Percentiles rank a stretch among this genome's conserved stretches.
Conservation (phyloP, 2,329 filamentous ascomycete genomes). For the Teratosphaeria zuluensis region DNA sequence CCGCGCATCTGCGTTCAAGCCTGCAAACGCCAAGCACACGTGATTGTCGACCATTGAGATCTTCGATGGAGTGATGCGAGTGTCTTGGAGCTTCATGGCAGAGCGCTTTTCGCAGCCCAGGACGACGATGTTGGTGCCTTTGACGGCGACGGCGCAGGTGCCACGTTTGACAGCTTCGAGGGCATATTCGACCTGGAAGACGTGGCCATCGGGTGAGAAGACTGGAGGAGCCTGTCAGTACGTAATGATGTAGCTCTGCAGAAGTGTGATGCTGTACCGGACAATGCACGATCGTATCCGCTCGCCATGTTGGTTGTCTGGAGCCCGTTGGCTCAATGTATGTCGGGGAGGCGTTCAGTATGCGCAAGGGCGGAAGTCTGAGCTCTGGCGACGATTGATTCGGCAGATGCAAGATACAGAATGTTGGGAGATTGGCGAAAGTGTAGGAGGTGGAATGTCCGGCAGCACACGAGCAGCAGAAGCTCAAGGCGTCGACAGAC, state of each 20-base stretch:
- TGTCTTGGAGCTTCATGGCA: constrained; percentile 98
- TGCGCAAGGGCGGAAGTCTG: neutral
- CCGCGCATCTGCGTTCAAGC: constrained; percentile 92
- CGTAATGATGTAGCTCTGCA: neutral
- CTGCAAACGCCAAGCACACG: constrained; percentile 93
- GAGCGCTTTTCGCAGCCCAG: constrained; percentile 97
- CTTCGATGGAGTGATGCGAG: constrained; percentile 96
- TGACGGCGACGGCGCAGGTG: constrained; percentile 98
- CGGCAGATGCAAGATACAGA: neutral
- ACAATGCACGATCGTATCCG: constrained; percentile 97
- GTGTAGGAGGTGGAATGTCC: neutral
- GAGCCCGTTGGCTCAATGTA: constrained; percentile 9
- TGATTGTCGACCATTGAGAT: constrained; percentile 93
- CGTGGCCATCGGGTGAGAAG: constrained; percentile 97
- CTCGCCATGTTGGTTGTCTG: constrained; percentile 57
- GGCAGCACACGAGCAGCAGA: neutral
- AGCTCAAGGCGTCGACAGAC: neutral
- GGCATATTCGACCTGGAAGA: constrained; percentile 99
- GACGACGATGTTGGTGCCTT: constrained; percentile 84
- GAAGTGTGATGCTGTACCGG: constrained; percentile 55
- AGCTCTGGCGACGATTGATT: neutral
- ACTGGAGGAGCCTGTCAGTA: constrained; percentile 44
- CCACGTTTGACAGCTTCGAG: constrained; percentile 98
- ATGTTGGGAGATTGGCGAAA: neutral
- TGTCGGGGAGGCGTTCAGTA: neutral